phyloP scores from a whole-genome alignment of 192 early-diverging fungal genomes.

The Podila verticillata region DNA sequence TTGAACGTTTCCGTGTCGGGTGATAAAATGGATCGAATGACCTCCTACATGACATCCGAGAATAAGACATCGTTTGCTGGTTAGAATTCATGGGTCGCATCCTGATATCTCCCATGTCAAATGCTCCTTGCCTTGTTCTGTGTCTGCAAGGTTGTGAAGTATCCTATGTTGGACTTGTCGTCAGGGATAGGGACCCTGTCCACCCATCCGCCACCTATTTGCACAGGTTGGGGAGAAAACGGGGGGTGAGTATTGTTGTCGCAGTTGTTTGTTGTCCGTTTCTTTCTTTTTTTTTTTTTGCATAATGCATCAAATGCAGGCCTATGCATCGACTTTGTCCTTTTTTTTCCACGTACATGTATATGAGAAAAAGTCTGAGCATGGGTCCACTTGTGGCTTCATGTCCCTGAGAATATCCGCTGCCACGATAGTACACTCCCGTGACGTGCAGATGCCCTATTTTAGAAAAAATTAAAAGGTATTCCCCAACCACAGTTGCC shows the following conservation, averaged over 20 bases:
- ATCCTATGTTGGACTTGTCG: constrained; percentile 59
- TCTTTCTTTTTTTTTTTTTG: neutral
- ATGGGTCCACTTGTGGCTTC: constrained; percentile 67
- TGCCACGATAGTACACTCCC: constrained; percentile 64
- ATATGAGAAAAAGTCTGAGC: constrained; percentile 74
- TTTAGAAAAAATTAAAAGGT: constrained; percentile 7
- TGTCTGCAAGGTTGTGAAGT: constrained; percentile 55
- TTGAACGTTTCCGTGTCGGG: constrained; percentile 28
- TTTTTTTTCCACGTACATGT: constrained; percentile 54
- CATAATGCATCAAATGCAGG: neutral
- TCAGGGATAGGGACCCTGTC: constrained; percentile 64
- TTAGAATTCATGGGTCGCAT: neutral
- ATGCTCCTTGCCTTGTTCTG: constrained; percentile 52
- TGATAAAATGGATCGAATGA: constrained; percentile 61
- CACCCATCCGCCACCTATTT: constrained; percentile 67
- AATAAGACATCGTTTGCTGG: neutral
- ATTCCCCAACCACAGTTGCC: neutral
- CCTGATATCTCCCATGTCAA: neutral
- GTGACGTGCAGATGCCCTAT: constrained; percentile 60
- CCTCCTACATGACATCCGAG: constrained; percentile 27
- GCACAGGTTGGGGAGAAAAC: neutral
- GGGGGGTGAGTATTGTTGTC: neutral
- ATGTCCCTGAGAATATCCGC: constrained; percentile 62
- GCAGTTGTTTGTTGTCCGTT: constrained; percentile 11
- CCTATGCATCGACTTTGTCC: neutral